Evolutionary conservation across 306 rosid genomes (phyloP).

Genomic region (Acacia acuminata): DNA sequence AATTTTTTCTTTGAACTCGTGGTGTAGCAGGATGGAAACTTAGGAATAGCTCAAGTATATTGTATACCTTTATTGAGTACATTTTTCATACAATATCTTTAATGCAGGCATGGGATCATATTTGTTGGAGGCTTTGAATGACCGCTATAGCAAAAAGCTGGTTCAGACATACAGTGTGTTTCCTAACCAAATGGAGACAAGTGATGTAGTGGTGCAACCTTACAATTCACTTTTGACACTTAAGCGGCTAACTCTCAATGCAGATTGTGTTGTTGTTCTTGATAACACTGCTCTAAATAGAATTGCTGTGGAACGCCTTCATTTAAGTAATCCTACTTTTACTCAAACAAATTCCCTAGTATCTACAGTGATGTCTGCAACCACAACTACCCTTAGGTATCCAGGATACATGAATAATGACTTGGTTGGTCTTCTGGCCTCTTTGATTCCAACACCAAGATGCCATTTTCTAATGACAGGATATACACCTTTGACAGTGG

Average conservation of each 20-base stretch:
- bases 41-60: not conserved
- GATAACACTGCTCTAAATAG: conserved; percentile 96
- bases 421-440: conserved; percentile 98
- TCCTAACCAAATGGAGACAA: conserved; percentile 99
- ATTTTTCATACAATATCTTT: not conserved
- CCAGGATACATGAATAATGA: conserved; percentile 99
- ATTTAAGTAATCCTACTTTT: conserved; percentile 94
- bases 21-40: not conserved
- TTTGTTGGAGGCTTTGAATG: conserved; percentile 92
- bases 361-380: conserved; percentile 98
- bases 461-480: conserved; percentile 99
- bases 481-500: conserved; percentile 96
- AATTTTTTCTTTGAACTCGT: not conserved
- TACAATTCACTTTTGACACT: conserved; percentile 97
- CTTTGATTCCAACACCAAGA: conserved; percentile 95
- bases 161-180: conserved; percentile 98
- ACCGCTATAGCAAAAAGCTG: conserved; percentile 97
- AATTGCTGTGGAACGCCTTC: conserved; percentile 98
- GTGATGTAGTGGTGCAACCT: conserved; percentile 99
- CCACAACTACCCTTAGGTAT: conserved; percentile 95
- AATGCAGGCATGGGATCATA: conserved; percentile 94
- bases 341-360: conserved; percentile 96
- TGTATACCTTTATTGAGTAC: not conserved
- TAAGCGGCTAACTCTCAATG: conserved; percentile 91
- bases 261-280: conserved; percentile 99